A percentile compares a stretch with the other conserved stretches of the same genome.
Evolutionary conservation across 345 rosid genomes (phyloP).

Genomic region (Brassica juncea): DNA sequence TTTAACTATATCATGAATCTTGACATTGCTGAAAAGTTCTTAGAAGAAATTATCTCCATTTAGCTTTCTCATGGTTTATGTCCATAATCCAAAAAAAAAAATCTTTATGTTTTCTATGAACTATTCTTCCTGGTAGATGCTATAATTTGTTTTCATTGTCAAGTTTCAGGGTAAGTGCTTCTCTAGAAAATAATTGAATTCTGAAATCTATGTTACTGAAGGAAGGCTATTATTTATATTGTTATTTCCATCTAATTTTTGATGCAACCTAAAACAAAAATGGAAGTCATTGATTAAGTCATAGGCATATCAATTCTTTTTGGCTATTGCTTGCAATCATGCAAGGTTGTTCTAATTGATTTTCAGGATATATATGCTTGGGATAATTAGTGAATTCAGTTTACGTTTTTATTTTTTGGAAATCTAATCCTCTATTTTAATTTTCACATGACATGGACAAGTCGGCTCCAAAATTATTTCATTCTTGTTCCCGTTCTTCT

Average conservation of each 20-base stretch:
- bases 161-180: background rate
- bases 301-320: constrained; percentile 8
- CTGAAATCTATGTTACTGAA: constrained; percentile 9
- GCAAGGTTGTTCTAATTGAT: constrained; percentile 11
- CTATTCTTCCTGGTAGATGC: constrained; percentile 8
- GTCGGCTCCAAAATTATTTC: background rate
- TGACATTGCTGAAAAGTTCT: constrained; percentile 8
- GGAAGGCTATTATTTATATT: background rate
- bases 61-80: constrained; percentile 12
- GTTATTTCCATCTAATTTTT: background rate
- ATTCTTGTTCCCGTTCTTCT: constrained; percentile 13
- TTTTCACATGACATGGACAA: constrained; percentile 15
- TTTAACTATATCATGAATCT: constrained; percentile 12
- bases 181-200: constrained; percentile 25
- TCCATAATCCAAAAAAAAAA: background rate
- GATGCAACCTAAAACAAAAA: constrained; percentile 14
- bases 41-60: constrained; percentile 1
- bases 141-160: constrained; percentile 3
- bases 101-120: background rate
- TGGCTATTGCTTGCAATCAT: constrained; percentile 13
- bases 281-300: constrained; percentile 15
- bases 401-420: background rate
- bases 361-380: background rate
- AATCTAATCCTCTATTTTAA: constrained; percentile 1
- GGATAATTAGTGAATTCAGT: constrained; percentile 8